Percentiles rank a stretch among this genome's conserved stretches.
phyloP scores from a whole-genome alignment of 768 basidiomycete species.

The Dacryopinax primogenitus region DNA sequence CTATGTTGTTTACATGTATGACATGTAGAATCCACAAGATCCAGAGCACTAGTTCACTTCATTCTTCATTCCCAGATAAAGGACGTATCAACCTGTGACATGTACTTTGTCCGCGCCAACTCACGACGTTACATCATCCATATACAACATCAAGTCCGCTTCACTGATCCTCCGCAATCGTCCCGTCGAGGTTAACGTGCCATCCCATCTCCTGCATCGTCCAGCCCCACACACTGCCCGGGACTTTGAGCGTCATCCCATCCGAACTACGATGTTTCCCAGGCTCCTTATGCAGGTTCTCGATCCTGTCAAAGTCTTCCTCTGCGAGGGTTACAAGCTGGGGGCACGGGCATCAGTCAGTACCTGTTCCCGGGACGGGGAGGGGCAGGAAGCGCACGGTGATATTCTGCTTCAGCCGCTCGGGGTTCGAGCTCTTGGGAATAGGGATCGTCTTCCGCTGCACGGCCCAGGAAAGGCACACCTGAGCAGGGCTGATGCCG shows the following conservation, averaged over 20 bases:
- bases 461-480: slow-evolving; percentile 12
- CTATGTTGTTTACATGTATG: too few relatives aligned
- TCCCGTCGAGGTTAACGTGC: slow-evolving; percentile 14
- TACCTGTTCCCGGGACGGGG: not conserved
- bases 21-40: too few relatives aligned
- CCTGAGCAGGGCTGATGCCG: slow-evolving; percentile 11
- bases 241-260: slow-evolving; percentile 10
- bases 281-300: slow-evolving; percentile 16
- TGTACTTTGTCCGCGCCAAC: too few relatives aligned
- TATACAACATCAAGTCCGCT: not conserved
- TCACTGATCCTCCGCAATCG: not conserved
- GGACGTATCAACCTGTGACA: too few relatives aligned
- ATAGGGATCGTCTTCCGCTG: slow-evolving; percentile 20
- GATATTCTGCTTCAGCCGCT: slow-evolving; percentile 14
- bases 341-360: too few relatives aligned
- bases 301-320: slow-evolving; percentile 14
- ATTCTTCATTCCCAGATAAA: too few relatives aligned
- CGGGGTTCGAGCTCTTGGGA: slow-evolving; percentile 17
- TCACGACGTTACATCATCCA: too few relatives aligned
- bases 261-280: slow-evolving; percentile 14
- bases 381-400: slow-evolving; percentile 10
- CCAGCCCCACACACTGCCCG: slow-evolving; percentile 20
- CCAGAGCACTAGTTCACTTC: too few relatives aligned
- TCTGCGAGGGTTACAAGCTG: slow-evolving; percentile 18
- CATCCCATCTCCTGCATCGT: slow-evolving; percentile 24